Conservation (phyloP, 208 protist species). For the Wallacemonas sp. region DNA sequence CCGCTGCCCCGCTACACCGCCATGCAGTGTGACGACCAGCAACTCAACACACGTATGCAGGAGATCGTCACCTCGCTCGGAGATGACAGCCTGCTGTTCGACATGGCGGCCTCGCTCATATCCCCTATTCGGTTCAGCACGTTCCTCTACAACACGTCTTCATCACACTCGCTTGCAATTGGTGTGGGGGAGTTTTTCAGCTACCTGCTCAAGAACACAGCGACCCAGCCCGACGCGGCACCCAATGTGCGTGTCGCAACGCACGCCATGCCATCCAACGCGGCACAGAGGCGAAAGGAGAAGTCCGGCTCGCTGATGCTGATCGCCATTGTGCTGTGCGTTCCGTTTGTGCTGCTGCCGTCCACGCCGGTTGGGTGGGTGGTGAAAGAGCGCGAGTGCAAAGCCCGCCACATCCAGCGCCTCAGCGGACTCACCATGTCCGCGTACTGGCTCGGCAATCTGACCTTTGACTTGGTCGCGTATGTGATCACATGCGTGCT, state of each 20-base stretch:
- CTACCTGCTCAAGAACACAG: slow-evolving; percentile 1
- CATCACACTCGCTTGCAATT: slow-evolving; percentile 23
- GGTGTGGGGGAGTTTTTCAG: slow-evolving; percentile 23
- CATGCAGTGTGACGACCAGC: slow-evolving; percentile 31
- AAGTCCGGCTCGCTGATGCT: slow-evolving; percentile 21
- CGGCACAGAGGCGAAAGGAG: slow-evolving; percentile 18
- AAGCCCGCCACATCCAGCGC: slow-evolving; percentile 73
- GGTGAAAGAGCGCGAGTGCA: slow-evolving; percentile 75
- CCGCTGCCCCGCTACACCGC: slow-evolving; percentile 22
- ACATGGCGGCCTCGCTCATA: slow-evolving; percentile 22
- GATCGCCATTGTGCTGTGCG: slow-evolving; percentile 53
- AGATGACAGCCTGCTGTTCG: slow-evolving; percentile 13
- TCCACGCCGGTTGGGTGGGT: slow-evolving; percentile 69
- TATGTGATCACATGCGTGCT: slow-evolving; percentile 45
- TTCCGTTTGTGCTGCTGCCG: slow-evolving; percentile 74
- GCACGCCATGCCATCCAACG: slow-evolving; percentile 22
- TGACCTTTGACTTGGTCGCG: slow-evolving; percentile 56
- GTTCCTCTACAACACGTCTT: slow-evolving; percentile 34
- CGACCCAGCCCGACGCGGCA: neutral
- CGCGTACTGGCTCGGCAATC: slow-evolving; percentile 75
- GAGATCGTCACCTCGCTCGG: neutral
- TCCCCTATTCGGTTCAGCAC: slow-evolving; percentile 33
- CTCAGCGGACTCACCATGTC: slow-evolving; percentile 64
- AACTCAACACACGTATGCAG: slow-evolving; percentile 1
- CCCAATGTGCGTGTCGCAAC: neutral